A percentile compares a stretch with the other conserved stretches of the same genome.
Conservation (phyloP, 495 filamentous ascomycete species). For the Penicillium lagena region DNA sequence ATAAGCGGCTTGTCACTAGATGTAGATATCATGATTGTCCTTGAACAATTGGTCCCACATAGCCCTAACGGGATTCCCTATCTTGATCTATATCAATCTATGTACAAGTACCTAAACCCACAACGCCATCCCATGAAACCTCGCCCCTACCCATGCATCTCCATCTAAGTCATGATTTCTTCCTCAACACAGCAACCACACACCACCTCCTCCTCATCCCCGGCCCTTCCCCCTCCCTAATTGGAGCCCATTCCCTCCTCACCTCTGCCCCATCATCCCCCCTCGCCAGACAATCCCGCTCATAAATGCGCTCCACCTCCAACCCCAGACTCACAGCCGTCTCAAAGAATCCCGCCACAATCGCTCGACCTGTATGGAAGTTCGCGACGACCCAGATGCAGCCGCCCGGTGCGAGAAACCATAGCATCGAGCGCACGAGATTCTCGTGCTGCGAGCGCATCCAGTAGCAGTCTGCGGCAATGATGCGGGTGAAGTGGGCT, state of each 20-base stretch:
- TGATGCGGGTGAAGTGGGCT: constrained; percentile 56
- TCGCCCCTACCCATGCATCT: no score
- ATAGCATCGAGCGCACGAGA: constrained; percentile 59
- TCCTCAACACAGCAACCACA: constrained; percentile 60
- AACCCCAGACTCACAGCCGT: constrained; percentile 51
- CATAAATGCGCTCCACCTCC: constrained; percentile 63
- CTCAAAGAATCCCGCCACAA: constrained; percentile 68
- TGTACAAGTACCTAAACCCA: no score
- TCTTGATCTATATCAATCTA: no score
- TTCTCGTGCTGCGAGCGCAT: constrained; percentile 72
- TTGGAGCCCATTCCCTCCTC: constrained; percentile 56
- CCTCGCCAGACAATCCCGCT: constrained; percentile 61
- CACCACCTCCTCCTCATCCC: constrained; percentile 71
- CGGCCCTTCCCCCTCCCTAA: constrained; percentile 54
- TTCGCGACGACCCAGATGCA: constrained; percentile 64
- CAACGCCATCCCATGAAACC: no score
- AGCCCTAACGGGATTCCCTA: no score
- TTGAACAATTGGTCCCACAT: no score
- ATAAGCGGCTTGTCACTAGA: no score
- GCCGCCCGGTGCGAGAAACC: constrained; percentile 59
- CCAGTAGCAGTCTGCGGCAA: constrained; percentile 84
- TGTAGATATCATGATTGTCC: no score
- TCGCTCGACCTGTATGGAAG: constrained; percentile 77
- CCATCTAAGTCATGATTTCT: constrained; percentile 1
- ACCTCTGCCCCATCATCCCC: constrained; percentile 42